Base-by-base conservation (phyloP, 2,329 filamentous ascomycete species). In the Colletotrichum sp. region DNA sequence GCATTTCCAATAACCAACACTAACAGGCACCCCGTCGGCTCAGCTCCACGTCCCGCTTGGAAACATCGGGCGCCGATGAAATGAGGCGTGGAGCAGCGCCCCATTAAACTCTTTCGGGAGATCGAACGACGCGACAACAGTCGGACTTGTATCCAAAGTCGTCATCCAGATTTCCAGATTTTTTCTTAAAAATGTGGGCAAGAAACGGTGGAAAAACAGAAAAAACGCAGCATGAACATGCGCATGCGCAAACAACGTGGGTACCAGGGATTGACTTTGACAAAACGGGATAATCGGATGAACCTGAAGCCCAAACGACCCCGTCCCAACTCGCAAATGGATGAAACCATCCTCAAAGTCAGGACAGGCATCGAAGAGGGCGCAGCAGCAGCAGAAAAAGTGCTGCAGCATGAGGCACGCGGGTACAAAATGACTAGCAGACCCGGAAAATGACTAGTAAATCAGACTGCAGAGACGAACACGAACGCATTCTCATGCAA, bases 1-100 rank as follows among this genome's bases (percentile, higher is more conserved):
- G 44, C 44, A 52, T 22, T 62, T 63, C n/a, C 69, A 62, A 34
- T 13, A 67, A 39, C 63, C 68, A 39, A 39, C 36, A 39, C 36
- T 39, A 72, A 62, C 69, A 71, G 13, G 30, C 30, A 39, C 59
- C 64, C 22, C 16, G 15, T 32, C 32, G 34, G 12, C 61, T 25
- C 25, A 44, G 59, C 52, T 75, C 72, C 59, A 63, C 59, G 30
- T 63, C 59, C 44, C 62, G 44, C 72, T 75, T 74, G 52, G 72
- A 67, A 57, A 49, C 30, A 44, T 65, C 68, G 34, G 68, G 44
- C 44, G 39, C 44, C 69, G 52, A 36, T 63, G n/a, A 75, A 75
- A 75, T 75, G 36, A 75, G 55, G 39, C 69, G 72, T 75, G 72
- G 72, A 67, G 69, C 69, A 34, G 44, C 27, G 52, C 63, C 69